phyloP scores from a whole-genome alignment of 2,329 filamentous ascomycete species.

The Fusarium aywerte region DNA sequence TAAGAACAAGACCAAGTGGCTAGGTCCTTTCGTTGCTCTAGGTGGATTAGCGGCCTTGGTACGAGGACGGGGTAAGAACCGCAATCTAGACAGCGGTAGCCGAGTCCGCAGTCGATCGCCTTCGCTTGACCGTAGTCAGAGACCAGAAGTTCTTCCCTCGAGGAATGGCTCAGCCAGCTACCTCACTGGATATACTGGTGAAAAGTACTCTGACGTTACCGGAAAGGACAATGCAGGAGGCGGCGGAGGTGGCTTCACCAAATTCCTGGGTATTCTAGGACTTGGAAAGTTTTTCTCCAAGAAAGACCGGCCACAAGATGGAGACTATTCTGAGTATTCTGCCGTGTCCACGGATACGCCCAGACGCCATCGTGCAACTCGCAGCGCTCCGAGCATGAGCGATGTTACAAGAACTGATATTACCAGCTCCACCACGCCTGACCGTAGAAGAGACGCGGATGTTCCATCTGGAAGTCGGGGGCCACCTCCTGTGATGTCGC shows the following conservation, averaged over 20 bases:
- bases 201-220: conserved; percentile 69
- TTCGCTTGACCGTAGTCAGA: conserved; percentile 52
- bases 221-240: conserved; percentile 46
- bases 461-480: conserved; percentile 57
- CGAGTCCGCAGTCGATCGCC: conserved; percentile 55
- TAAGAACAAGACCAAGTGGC: conserved; percentile 55
- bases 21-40: conserved; percentile 64
- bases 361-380: conserved; percentile 57
- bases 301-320: conserved; percentile 62
- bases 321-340: conserved; percentile 72
- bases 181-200: conserved; percentile 57
- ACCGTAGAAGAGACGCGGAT: conserved; percentile 44
- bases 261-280: conserved; percentile 67
- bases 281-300: conserved; percentile 69
- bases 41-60: conserved; percentile 61
- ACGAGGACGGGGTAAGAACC: conserved; percentile 57
- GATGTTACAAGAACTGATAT: conserved; percentile 53
- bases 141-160: conserved; percentile 64
- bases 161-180: conserved; percentile 67
- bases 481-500: conserved; percentile 52
- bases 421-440: conserved; percentile 47
- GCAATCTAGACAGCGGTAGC: conserved; percentile 52
- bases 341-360: conserved; percentile 72
- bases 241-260: conserved; percentile 66
- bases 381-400: conserved; percentile 55